A percentile compares a stretch with the other conserved stretches of the same genome.
Conservation (phyloP, 73 alveolate species). For the Effrenium voratum region DNA sequence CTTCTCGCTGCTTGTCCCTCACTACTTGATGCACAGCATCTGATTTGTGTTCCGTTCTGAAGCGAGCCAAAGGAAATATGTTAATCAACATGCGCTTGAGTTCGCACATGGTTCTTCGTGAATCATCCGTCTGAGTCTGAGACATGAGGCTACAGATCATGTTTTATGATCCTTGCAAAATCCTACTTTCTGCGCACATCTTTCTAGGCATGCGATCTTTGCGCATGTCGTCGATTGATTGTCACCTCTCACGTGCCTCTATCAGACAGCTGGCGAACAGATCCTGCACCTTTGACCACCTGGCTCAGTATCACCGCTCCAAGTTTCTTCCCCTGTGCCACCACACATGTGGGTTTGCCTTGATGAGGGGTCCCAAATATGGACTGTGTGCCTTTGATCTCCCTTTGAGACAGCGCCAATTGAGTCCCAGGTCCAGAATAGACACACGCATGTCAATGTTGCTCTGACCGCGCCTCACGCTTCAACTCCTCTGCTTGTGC, state of each 20-base stretch:
- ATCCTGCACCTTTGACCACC: conserved; percentile 88
- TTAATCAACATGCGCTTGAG: not conserved
- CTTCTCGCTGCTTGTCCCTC: no score
- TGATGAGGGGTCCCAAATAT: no score
- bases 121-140: not conserved
- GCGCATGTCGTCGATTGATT: not conserved
- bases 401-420: no score
- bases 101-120: not conserved
- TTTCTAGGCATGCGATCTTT: conserved; percentile 16
- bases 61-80: not conserved
- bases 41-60: no score
- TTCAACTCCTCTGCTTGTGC: conserved; percentile 76
- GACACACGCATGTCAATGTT: not conserved
- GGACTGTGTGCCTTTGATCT: no score
- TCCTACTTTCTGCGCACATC: not conserved
- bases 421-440: not conserved
- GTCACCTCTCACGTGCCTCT: not conserved
- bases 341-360: no score
- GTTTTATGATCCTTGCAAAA: not conserved
- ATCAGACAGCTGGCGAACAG: conserved; percentile 53
- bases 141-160: not conserved
- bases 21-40: no score
- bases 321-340: no score
- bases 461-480: conserved; percentile 56
- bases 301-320: no score